phyloP scores from a whole-genome alignment of 768 basidiomycete species.

The Candolleomyces aberdarensis region DNA sequence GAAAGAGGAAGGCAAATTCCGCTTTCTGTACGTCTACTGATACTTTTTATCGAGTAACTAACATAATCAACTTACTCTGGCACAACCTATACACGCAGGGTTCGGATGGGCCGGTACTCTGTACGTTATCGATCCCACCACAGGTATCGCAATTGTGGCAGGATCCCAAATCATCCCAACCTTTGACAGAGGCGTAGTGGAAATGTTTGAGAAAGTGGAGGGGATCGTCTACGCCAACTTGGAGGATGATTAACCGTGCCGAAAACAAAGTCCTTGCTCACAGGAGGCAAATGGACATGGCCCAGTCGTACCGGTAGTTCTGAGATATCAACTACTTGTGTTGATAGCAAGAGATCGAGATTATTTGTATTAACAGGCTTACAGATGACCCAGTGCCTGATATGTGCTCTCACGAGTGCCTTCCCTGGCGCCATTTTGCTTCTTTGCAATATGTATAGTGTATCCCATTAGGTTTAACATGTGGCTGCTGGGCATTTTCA shows the following conservation, averaged over 20 bases:
- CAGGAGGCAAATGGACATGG: too few relatives aligned
- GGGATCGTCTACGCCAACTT: constrained; percentile 24
- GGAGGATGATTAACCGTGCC: neutral
- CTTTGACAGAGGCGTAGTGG: constrained; percentile 19
- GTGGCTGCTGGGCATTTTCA: too few relatives aligned
- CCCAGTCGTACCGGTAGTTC: too few relatives aligned
- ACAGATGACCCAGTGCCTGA: too few relatives aligned
- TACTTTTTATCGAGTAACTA: neutral
- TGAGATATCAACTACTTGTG: too few relatives aligned
- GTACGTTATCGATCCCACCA: constrained; percentile 28
- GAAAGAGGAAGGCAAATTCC: constrained; percentile 26
- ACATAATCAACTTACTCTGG: too few relatives aligned
- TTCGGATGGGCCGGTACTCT: constrained; percentile 31
- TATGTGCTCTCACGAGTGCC: too few relatives aligned
- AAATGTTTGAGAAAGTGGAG: constrained; percentile 23
- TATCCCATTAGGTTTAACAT: too few relatives aligned
- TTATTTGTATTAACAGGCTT: too few relatives aligned
- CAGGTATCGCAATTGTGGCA: constrained; percentile 31
- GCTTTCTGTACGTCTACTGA: constrained; percentile 26
- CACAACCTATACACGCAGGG: constrained; percentile 20
- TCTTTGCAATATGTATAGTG: too few relatives aligned
- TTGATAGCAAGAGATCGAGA: too few relatives aligned
- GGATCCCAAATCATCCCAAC: constrained; percentile 28
- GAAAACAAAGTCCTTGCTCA: neutral
- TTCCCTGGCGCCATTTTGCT: too few relatives aligned